Conservation (phyloP, 768 basidiomycete species). For the Asterophora parasitica region DNA sequence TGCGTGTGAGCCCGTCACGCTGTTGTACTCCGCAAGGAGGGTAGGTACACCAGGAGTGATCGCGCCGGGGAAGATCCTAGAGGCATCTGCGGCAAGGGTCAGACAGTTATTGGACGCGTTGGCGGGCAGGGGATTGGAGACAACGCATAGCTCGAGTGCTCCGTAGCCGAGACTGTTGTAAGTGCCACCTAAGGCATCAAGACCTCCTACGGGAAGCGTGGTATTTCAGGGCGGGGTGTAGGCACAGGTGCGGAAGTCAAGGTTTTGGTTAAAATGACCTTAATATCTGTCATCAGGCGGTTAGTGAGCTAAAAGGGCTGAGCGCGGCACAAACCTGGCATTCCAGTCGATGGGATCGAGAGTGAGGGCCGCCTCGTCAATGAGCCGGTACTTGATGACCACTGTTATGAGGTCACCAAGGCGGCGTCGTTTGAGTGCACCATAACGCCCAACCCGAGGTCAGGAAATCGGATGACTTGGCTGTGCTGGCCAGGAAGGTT, state of each 20-base stretch:
- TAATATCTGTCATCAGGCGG: conserved; percentile 1
- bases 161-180: conserved; percentile 22
- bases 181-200: conserved; percentile 15
- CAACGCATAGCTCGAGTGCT: conserved; percentile 19
- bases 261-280: neutral
- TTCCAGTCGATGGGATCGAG: conserved; percentile 10
- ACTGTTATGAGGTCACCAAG: conserved; percentile 5
- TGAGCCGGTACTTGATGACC: conserved; percentile 5
- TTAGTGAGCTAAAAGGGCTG: neutral
- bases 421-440: conserved; percentile 13
- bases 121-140: neutral
- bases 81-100: conserved; percentile 6
- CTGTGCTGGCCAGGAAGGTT: conserved; percentile 21
- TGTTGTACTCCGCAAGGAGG: conserved; percentile 12
- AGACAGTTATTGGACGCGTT: conserved; percentile 6
- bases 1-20: conserved; percentile 13
- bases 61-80: conserved; percentile 12
- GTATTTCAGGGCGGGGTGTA: conserved; percentile 11
- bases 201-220: conserved; percentile 9
- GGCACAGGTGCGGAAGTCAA: neutral
- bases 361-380: conserved; percentile 14
- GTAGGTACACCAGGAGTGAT: conserved; percentile 14
- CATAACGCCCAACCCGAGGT: conserved; percentile 8
- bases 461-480: conserved; percentile 11
- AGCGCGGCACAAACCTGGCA: neutral